phyloP scores from a whole-genome alignment of 1,284 basidiomycete species.

The Gymnopus androsaceus region DNA sequence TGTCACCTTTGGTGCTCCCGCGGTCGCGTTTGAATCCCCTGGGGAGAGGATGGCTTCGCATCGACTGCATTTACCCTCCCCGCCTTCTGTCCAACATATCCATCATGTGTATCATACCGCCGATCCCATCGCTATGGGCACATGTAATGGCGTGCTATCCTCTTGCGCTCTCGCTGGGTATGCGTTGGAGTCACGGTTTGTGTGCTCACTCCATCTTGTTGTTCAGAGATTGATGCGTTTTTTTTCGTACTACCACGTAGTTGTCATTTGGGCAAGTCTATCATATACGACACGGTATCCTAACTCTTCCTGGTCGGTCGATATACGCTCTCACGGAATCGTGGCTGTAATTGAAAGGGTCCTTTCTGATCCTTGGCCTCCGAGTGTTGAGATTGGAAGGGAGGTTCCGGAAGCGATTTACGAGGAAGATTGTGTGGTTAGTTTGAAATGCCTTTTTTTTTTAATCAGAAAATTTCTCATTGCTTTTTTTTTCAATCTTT shows the following conservation, averaged over 20 bases:
- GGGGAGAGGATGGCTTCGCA: constrained; percentile 86
- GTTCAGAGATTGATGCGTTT: constrained; percentile 26
- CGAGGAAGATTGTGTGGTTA: constrained; percentile 66
- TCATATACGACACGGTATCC: constrained; percentile 91
- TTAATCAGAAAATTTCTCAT: constrained; percentile 24
- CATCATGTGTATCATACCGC: constrained; percentile 87
- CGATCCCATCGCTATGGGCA: constrained; percentile 85
- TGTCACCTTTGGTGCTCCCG: constrained; percentile 85
- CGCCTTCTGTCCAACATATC: constrained; percentile 75
- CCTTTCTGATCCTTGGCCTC: constrained; percentile 75
- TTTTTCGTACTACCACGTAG: constrained; percentile 29
- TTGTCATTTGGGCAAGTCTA: constrained; percentile 83
- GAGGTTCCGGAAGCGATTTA: constrained; percentile 55
- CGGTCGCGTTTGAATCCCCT: constrained; percentile 88
- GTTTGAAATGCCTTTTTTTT: constrained; percentile 23
- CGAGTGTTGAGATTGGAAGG: constrained; percentile 54
- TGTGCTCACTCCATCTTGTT: constrained; percentile 12
- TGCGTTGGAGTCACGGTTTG: constrained; percentile 74
- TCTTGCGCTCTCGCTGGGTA: constrained; percentile 75
- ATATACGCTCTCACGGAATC: constrained; percentile 84
- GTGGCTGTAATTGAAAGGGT: constrained; percentile 81
- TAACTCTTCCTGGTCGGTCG: constrained; percentile 80
- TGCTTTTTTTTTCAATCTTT: background rate
- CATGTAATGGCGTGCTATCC: constrained; percentile 76
- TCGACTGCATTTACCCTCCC: constrained; percentile 86